Base-by-base conservation (phyloP, 495 filamentous ascomycete species). In the Lepidopterella palustris region DNA sequence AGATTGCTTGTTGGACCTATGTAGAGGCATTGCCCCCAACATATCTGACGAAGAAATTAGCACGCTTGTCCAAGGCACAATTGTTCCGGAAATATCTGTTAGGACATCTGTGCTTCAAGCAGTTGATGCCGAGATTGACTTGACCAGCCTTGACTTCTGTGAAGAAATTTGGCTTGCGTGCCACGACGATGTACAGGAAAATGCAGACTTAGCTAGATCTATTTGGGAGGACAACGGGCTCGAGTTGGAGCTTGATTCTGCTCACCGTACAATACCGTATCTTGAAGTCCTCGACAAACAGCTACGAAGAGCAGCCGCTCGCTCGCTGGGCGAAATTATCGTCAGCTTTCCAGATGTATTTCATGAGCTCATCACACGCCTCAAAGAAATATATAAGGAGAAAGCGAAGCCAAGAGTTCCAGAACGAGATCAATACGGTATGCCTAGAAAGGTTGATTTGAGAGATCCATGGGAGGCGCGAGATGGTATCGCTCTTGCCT, bases 191-290 rank as follows among this genome's bases (percentile, higher is more conserved):
- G 82, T 88, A 0, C 84, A 90, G 11, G 93, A 97, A 67, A 97
- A 97, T 64, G 80, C 77, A 5, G 89, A 95, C 35, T 76, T 96
- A 27, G 92, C 87, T 1, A 80, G 80, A 26, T 82, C 88, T 0
- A 97, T 97, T 32, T 97, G 95, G 93, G 89, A 96, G 70, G 92
- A 95, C 60, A 96, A 92, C 69, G 87, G 80, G 0, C 82, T 98
- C 49, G 76, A 90, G 61, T 72, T 88, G n/a, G 79, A 85, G 53
- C 78, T 85, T 4, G 73, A 84, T 3, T 78, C 89, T 1, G 82
- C 80, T 47, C 70, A 74, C 50, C 78, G 76, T 57, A 84, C 91
- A 63, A 76, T 93, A 50, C 86, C 86, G 0, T 97, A 96, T 63
- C 76, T 97, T 27, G 82, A 87, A 57, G 86, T 81, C 55, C 78